These are phyloP conservation scores for Penicillium sp. DNA, from an alignment of 2,329 filamentous ascomycete genomes.

Conservation along the genomic window DNA sequence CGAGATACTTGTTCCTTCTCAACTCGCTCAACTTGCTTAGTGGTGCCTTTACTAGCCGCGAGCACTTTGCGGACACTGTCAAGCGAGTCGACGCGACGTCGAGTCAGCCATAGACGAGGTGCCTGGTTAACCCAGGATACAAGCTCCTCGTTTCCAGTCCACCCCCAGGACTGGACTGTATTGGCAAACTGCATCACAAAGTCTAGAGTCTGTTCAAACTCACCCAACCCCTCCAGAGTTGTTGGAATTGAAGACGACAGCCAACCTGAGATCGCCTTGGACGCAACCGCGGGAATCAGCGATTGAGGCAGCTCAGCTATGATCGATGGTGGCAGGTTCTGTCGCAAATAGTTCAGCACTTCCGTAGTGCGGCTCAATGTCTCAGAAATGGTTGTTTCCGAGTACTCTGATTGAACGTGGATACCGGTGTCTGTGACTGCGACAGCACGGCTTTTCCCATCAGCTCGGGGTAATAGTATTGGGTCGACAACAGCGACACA, in stretches of 20 bases:
- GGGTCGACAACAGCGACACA: conserved; percentile 35
- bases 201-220: conserved; percentile 71
- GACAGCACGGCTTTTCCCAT: conserved; percentile 30
- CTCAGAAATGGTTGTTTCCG: conserved; percentile 31
- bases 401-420: conserved; percentile 26
- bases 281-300: conserved; percentile 69
- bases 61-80: conserved; percentile 72
- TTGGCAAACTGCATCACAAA: conserved; percentile 65
- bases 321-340: conserved; percentile 52
- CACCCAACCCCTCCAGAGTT: conserved; percentile 68
- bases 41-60: conserved; percentile 64
- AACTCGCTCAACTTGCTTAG: conserved; percentile 74
- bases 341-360: conserved; percentile 54
- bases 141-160: conserved; percentile 63
- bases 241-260: conserved; percentile 75
- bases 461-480: conserved; percentile 30
- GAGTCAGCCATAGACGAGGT: conserved; percentile 80
- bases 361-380: conserved; percentile 47
- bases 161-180: conserved; percentile 62
- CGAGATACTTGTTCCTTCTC: conserved; percentile 79
- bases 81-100: conserved; percentile 77
- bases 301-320: conserved; percentile 61
- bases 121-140: conserved; percentile 79
- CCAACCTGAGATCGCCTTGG: conserved; percentile 71
- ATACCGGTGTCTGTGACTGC: conserved; percentile 32